Evolutionary conservation across 106 monocot genomes (phyloP), one percentile per base, ranked within the genome.

Genomic region (Alisma plantagoaquatica): DNA sequence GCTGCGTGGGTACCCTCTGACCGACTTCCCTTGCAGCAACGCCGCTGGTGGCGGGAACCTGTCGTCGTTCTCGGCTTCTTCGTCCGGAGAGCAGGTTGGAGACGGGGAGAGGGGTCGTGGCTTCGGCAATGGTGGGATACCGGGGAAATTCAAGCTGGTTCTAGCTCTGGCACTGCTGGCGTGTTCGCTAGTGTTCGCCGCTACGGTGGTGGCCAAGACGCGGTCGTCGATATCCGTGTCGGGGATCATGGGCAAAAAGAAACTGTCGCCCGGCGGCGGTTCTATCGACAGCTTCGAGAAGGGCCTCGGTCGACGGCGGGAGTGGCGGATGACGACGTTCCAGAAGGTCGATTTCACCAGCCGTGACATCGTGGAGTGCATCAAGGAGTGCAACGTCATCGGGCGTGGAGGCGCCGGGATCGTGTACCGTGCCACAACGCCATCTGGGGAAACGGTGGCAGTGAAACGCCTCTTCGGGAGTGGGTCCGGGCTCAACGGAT

Each of bases 251-350:
- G n/a, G n/a, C n/a, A n/a, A n/a, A n/a, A n/a, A n/a, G n/a, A n/a
- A n/a, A n/a, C n/a, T n/a, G n/a, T n/a, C n/a, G n/a, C n/a, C n/a
- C n/a, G n/a, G n/a, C n/a, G n/a, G n/a, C n/a, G n/a, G n/a, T n/a
- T n/a, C n/a, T n/a, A n/a, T n/a, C n/a, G n/a, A n/a, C n/a, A n/a
- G n/a, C n/a, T n/a, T n/a, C 42, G 32, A 35, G 11, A 55, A 58
- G 21, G 9, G 35, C 14, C 35, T 7, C 14, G 35, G 35, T 14
- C 6, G 9, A 14, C 35, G 35, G 6, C 6, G 14, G 3, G 10
- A 16, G 0, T 91, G 91, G 91, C 70, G 64, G 60, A 68, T 91
- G 21, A 91, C 84, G 0, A 73, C 84, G 21, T 91, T 84, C 70
- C 77, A 80, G 42, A 91, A 84, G 50, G 53, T 91, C 0, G 54